Evolutionary conservation across 1,139 yeast species (phyloP).

Genomic region (Yamadazyma taylorii): DNA sequence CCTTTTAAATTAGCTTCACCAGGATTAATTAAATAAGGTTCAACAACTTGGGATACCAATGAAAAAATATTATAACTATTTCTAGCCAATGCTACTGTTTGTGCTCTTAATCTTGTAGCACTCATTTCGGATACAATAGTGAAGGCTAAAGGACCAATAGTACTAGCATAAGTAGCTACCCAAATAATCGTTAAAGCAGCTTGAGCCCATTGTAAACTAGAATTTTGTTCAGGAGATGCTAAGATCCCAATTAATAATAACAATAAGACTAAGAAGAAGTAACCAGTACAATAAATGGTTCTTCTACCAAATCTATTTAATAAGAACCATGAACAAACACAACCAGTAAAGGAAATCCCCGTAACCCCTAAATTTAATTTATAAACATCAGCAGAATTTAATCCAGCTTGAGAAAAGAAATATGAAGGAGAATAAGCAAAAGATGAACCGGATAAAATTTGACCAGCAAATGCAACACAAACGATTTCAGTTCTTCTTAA

Average conservation of each 20-base stretch:
- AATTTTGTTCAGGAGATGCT: slow-evolving; percentile 26
- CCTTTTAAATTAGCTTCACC: slow-evolving; percentile 23
- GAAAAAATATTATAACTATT: slow-evolving; percentile 23
- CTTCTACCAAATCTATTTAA: slow-evolving; percentile 23
- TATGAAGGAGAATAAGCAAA: slow-evolving; percentile 26
- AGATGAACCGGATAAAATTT: slow-evolving; percentile 23
- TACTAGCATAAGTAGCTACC: slow-evolving; percentile 25
- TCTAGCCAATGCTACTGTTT: slow-evolving; percentile 26
- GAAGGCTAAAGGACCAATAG: slow-evolving; percentile 28
- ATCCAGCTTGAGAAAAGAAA: slow-evolving; percentile 26
- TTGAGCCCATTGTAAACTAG: slow-evolving; percentile 24
- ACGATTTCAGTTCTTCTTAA: slow-evolving; percentile 27
- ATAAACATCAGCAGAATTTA: slow-evolving; percentile 20
- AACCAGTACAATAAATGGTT: slow-evolving; percentile 26
- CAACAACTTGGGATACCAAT: slow-evolving; percentile 22
- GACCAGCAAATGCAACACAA: slow-evolving; percentile 25
- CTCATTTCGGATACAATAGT: slow-evolving; percentile 25
- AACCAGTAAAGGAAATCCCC: slow-evolving; percentile 24
- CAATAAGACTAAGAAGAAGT: slow-evolving; percentile 18
- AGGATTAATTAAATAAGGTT: slow-evolving; percentile 29
- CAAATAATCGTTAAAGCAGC: slow-evolving; percentile 23
- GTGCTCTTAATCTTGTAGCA: slow-evolving; percentile 26
- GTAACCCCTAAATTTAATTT: slow-evolving; percentile 28
- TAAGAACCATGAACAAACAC: slow-evolving; percentile 23
- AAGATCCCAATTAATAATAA: slow-evolving; percentile 49